Conservation (phyloP, 2,329 filamentous ascomycete species). For the Allantophomopsis cytisporea region DNA sequence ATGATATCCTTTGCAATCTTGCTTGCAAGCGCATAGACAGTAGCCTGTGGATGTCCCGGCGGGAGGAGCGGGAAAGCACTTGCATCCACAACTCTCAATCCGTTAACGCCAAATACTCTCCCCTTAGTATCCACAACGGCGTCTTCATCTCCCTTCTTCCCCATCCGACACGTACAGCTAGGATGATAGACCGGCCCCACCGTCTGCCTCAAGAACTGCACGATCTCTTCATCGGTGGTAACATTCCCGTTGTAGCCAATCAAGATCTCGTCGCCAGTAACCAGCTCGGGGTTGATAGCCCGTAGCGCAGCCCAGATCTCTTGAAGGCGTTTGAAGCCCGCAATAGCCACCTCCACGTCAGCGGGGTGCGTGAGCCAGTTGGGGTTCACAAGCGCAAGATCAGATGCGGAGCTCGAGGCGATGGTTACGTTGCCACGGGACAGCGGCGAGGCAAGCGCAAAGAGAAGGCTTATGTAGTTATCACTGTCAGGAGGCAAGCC, state of each 20-base stretch:
- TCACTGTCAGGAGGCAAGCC: slow-evolving; percentile 14
- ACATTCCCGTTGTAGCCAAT: slow-evolving; percentile 23
- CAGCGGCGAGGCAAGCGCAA: slow-evolving; percentile 22
- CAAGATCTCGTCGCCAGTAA: too few species aligned
- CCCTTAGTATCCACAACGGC: slow-evolving; percentile 47
- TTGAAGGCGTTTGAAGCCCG: slow-evolving; percentile 26
- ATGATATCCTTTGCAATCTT: background rate
- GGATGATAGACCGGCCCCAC: slow-evolving; percentile 44
- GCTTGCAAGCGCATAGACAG: background rate
- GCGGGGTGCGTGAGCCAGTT: slow-evolving; percentile 28
- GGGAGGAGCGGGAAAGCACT: slow-evolving; percentile 40
- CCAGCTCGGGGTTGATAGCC: too few species aligned
- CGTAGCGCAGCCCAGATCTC: slow-evolving; percentile 7
- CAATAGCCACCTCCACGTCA: slow-evolving; percentile 29
- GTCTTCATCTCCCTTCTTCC: slow-evolving; percentile 19
- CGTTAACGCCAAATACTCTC: slow-evolving; percentile 50
- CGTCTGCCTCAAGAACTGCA: slow-evolving; percentile 31
- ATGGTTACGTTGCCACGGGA: slow-evolving; percentile 31
- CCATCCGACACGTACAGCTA: slow-evolving; percentile 39
- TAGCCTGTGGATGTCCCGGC: background rate
- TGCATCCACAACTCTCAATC: slow-evolving; percentile 58
- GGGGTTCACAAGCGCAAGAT: slow-evolving; percentile 24
- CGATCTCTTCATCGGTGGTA: slow-evolving; percentile 25
- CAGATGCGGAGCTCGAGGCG: slow-evolving; percentile 17
- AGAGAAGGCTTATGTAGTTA: slow-evolving; percentile 19